Percentiles rank a stretch among this genome's conserved stretches.
Conservation (phyloP, 1,284 basidiomycete genomes). For the Irpex lacteus region DNA sequence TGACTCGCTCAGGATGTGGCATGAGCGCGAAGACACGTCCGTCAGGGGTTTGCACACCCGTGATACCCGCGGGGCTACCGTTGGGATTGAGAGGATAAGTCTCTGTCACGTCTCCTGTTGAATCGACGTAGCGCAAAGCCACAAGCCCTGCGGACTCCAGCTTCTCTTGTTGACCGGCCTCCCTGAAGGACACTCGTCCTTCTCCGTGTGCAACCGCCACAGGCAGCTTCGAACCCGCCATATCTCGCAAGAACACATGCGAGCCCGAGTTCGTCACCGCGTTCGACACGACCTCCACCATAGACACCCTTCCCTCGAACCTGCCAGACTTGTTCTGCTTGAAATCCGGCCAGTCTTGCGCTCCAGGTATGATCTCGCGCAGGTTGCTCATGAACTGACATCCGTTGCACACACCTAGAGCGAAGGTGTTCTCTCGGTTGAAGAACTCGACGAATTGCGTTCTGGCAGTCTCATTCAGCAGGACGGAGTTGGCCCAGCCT, state of each 20-base stretch:
- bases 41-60: constrained; percentile 83
- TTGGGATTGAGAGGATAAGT: constrained; percentile 95
- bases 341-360: constrained; percentile 86
- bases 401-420: constrained; percentile 96
- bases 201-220: constrained; percentile 97
- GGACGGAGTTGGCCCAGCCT: constrained; percentile 95
- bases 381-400: constrained; percentile 96
- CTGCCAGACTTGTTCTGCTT: constrained; percentile 87
- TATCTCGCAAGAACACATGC: constrained; percentile 86
- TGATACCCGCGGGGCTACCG: constrained; percentile 84
- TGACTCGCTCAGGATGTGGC: constrained; percentile 92
- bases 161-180: constrained; percentile 36
- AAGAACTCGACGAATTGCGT: constrained; percentile 85
- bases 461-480: constrained; percentile 76
- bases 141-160: constrained; percentile 55
- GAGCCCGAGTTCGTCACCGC: constrained; percentile 45
- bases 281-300: constrained; percentile 73
- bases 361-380: constrained; percentile 84
- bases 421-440: constrained; percentile 76
- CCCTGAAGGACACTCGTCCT: constrained; percentile 76
- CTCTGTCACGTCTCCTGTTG: constrained; percentile 62
- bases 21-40: constrained; percentile 93
- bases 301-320: constrained; percentile 86
- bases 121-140: constrained; percentile 79
- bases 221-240: constrained; percentile 86